phyloP scores from a whole-genome alignment of 768 basidiomycete species.

The Leccinellum rugosiceps region DNA sequence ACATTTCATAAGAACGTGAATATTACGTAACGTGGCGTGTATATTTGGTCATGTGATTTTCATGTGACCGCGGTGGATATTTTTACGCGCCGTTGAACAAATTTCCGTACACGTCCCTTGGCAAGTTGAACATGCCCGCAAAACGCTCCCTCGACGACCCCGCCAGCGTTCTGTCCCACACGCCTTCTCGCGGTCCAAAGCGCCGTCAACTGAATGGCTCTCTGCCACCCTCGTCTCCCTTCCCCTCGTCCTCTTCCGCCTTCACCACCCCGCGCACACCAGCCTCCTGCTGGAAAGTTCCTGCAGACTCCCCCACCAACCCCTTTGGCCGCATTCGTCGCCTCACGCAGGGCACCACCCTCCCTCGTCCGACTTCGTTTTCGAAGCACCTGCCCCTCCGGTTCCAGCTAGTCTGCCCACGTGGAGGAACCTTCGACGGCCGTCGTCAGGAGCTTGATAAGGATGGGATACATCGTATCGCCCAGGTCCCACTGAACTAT shows the following conservation, averaged over 20 bases:
- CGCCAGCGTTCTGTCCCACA: slow-evolving; percentile 20
- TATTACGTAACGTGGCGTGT: no score
- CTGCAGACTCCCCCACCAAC: slow-evolving; percentile 69
- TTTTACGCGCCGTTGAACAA: background rate
- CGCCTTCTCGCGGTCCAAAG: slow-evolving; percentile 32
- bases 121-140: background rate
- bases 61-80: background rate
- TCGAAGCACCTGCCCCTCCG: slow-evolving; percentile 61
- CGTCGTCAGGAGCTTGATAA: slow-evolving; percentile 18
- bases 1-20: background rate
- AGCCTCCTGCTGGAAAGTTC: slow-evolving; percentile 39
- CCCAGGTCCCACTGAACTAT: slow-evolving; percentile 69
- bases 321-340: slow-evolving; percentile 60
- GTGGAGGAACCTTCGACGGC: slow-evolving; percentile 14
- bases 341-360: slow-evolving; percentile 34
- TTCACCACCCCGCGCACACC: slow-evolving; percentile 38
- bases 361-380: slow-evolving; percentile 46
- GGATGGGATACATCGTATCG: slow-evolving; percentile 59
- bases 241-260: slow-evolving; percentile 25
- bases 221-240: slow-evolving; percentile 28
- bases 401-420: slow-evolving; percentile 51
- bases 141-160: background rate
- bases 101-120: no score
- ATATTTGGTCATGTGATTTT: background rate
- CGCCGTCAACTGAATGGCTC: slow-evolving; percentile 17